Evolutionary conservation across 176 grass and related monocot species (phyloP), one percentile per base, ranked within the genome.

Genomic region (Urochloa ruziziensis): DNA sequence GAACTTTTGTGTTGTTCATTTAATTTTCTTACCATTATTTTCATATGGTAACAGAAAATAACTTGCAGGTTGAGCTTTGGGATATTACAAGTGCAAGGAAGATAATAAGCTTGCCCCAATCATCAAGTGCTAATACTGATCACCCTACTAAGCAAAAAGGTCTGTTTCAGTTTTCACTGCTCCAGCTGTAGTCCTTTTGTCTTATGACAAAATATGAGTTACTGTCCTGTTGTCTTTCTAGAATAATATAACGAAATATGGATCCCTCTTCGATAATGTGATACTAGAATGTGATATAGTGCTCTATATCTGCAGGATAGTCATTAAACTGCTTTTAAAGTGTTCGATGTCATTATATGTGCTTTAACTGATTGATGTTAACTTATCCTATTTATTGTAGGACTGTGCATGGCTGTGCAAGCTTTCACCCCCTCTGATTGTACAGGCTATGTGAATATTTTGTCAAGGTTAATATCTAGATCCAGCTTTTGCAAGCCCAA

Each of bases 361-460:
- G n/a, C 10, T 58, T 58, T 27, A 25, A 59, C 10, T 59, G 56
- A 59, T 59, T 59, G n/a, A 59, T 13, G 56, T 3, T 59, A 59
- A 48, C 23, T 70, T 80, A 62, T 80, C 74, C 60, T 84, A 51
- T 83, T 92, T 17, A 64, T 65, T 81, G 65, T 83, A 98, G 95
- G 95, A 80, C 82, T 98, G 74, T 98, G 95, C 84, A 95, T 98
- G 95, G 88, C 92, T 32, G 88, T 98, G 72, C 92, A 98, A 93
- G 91, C 92, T 90, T 98, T 95, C 82, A 82, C 77, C 80, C 78
- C 86, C 13, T 76, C 47, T 62, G 90, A 82, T 58, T 94, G 90
- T 84, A 79, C 52, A 47, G 90, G 83, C 21, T 84, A 80, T 32
- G 25, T 98, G 74, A 94, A 98, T 93, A 77, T 98, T 81, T 82